These are phyloP conservation scores for Dorcoceras hygrometricum DNA, from an alignment of 257 asterid species.

Conservation along the genomic window DNA sequence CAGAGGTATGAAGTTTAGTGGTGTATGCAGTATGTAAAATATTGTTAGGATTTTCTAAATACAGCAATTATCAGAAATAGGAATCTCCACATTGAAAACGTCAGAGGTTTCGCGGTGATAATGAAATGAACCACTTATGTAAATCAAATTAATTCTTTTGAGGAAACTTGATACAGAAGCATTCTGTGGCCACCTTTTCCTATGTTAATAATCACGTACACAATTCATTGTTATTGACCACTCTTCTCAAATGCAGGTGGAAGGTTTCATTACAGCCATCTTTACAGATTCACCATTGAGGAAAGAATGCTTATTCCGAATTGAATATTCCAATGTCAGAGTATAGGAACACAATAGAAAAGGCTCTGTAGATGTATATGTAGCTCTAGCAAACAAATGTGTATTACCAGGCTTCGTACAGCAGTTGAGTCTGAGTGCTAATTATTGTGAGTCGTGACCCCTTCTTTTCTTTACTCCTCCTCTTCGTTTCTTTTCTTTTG, in stretches of 20 bases:
- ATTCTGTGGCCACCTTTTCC: background rate
- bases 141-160: background rate
- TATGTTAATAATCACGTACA: background rate
- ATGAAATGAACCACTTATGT: background rate
- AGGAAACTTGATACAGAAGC: background rate
- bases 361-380: background rate
- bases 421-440: background rate
- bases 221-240: background rate
- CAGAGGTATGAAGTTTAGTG: slow-evolving; percentile 58
- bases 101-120: too few species aligned
- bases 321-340: slow-evolving; percentile 35
- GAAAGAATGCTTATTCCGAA: slow-evolving; percentile 76
- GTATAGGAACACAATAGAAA: slow-evolving; percentile 4
- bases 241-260: slow-evolving; percentile 50
- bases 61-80: background rate
- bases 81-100: background rate
- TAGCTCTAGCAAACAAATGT: background rate
- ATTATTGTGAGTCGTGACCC: background rate
- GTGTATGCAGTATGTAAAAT: slow-evolving; percentile 2
- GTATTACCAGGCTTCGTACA: background rate
- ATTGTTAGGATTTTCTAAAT: background rate
- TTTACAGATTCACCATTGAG: slow-evolving; percentile 86
- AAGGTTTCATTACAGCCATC: slow-evolving; percentile 85
- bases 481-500: background rate
- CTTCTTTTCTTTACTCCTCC: too few species aligned